A percentile compares a stretch with the other conserved stretches of the same genome.
Evolutionary conservation across 352 stramenopile species (phyloP).

Genomic region (Pythium guiyangense): DNA sequence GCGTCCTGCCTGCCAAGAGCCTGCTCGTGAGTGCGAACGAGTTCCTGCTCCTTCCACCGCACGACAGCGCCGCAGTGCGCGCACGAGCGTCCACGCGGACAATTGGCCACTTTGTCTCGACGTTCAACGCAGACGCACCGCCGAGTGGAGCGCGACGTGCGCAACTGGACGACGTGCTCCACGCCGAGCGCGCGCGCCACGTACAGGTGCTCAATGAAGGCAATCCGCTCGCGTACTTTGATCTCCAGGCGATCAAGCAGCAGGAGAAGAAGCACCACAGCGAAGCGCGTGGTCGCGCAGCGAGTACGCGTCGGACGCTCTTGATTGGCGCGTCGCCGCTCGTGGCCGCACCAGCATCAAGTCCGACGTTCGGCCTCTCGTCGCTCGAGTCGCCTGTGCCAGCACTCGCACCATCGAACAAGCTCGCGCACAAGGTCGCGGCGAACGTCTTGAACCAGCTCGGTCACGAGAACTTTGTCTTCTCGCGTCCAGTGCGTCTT

Average conservation of each 20-base stretch:
- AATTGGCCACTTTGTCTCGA: conserved; percentile 37
- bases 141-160: conserved; percentile 21
- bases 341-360: not conserved
- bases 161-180: conserved; percentile 26
- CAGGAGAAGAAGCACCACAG: conserved; percentile 21
- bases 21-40: conserved; percentile 51
- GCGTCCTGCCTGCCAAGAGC: not conserved
- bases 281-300: conserved; percentile 13
- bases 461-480: conserved; percentile 67
- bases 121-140: conserved; percentile 57
- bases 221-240: conserved; percentile 58
- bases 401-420: conserved; percentile 2
- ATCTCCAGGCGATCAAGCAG: conserved; percentile 29
- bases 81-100: conserved; percentile 17
- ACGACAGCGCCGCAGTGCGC: conserved; percentile 8
- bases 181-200: conserved; percentile 26
- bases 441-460: conserved; percentile 42
- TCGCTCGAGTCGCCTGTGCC: not conserved
- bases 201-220: conserved; percentile 47
- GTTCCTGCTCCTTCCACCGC: conserved; percentile 35
- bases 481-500: conserved; percentile 30
- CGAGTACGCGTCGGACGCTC: conserved; percentile 20
- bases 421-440: conserved; percentile 7
- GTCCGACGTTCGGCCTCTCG: not conserved
- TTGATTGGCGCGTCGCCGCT: conserved; percentile 6